Conservation (phyloP, 495 filamentous ascomycete species). For the Penicillium argentinense region DNA sequence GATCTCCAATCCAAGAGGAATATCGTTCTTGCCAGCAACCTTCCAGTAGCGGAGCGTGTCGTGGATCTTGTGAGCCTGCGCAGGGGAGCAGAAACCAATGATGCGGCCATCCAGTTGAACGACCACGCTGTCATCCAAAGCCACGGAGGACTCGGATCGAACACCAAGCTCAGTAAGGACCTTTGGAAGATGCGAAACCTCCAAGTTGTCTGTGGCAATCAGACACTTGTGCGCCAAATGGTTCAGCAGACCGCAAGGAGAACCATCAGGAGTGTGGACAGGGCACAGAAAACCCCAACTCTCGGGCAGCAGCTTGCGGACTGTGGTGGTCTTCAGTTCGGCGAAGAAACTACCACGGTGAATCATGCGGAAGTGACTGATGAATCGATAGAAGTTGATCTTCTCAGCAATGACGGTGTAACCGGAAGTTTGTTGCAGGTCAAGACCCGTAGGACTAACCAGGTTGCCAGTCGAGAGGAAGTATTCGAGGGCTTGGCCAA, state of each 20-base stretch:
- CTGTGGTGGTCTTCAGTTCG: conserved; percentile 93
- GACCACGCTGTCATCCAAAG: conserved; percentile 74
- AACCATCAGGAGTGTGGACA: conserved; percentile 95
- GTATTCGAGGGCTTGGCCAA: conserved; percentile 84
- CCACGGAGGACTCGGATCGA: conserved; percentile 66
- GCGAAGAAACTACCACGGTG: conserved; percentile 99
- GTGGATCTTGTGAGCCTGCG: conserved; percentile 72
- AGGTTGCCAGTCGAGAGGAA: conserved; percentile 96
- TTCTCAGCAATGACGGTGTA: conserved; percentile 98
- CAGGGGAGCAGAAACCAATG: conserved; percentile 84
- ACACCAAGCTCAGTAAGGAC: conserved; percentile 78
- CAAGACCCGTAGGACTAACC: conserved; percentile 83
- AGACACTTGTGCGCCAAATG: conserved; percentile 96
- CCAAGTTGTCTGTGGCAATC: conserved; percentile 68
- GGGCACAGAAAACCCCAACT: conserved; percentile 98
- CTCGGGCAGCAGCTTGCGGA: conserved; percentile 91
- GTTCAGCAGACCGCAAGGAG: conserved; percentile 90
- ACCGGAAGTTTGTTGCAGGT: conserved; percentile 90
- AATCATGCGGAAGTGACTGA: conserved; percentile 99
- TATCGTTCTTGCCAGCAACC: conserved; percentile 79
- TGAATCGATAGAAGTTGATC: conserved; percentile 98
- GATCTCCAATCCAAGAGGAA: conserved; percentile 86
- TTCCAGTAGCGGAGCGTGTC: conserved; percentile 92
- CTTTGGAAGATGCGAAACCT: conserved; percentile 69
- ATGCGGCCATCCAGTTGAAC: conserved; percentile 89